Evolutionary conservation across 1,284 basidiomycete genomes (phyloP), one percentile per base, ranked within the genome.

Genomic region (Amylostereum chailletii): DNA sequence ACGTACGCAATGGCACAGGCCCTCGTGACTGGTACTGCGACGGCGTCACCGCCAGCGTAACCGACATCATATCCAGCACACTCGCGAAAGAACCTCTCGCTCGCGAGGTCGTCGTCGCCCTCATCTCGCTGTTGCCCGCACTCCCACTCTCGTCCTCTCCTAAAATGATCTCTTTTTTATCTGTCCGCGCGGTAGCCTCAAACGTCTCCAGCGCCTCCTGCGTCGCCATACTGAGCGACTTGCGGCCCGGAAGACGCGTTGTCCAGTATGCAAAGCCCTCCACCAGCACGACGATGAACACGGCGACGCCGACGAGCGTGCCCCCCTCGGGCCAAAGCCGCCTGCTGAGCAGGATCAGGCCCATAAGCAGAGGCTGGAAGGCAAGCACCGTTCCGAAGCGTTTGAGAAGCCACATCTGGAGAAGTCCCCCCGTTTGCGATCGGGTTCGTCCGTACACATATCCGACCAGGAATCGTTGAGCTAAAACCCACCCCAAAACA

Each of bases 1-100:
- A 72, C 81, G 65, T 62, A 85, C 84, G 70, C 38, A 88, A 70
- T 10, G 85, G 85, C 11, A 88, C 72, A 33, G 82, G 73, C 1
- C 80, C 81, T 53, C 74, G 70, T 37, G 67, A 61, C 40, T 72
- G 72, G n/a, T 75, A 73, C 11, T 72, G 65, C 1, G 79, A 75
- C 2, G 85, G 85, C 69, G 76, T 76, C 10, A 86, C 82, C 2
- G 84, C 83, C 34, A 88, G 68, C 10, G 83, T 87, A 50, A 81
- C 58, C 50, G 81, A 82, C 83, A 88, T 86, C 84, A 88, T 86
- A 60, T 88, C 85, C 51, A 88, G 67, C 46, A 88, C 82, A 30
- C 79, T 82, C 2, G 85, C 83, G 68, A 86, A 81, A 2, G 83
- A 86, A 10, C 82, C 81, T 50, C 84, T 73, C 37, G 71, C 64